phyloP scores from a whole-genome alignment of 306 rosid species.

The Cucurbita pepo region DNA sequence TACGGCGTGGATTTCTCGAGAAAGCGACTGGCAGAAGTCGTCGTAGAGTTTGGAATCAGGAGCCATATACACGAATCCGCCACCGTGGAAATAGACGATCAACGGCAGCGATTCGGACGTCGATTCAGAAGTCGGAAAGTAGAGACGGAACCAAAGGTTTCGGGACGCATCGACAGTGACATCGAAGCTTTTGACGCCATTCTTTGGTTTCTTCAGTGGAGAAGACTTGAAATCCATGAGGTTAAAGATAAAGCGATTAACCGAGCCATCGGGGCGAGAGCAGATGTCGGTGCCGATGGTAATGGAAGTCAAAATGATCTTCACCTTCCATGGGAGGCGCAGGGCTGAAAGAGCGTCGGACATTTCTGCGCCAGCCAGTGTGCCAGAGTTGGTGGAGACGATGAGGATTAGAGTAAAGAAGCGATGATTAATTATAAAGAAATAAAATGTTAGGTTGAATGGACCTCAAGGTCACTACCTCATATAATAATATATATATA shows the following conservation, averaged over 20 bases:
- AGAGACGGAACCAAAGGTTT: neutral
- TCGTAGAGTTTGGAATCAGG: neutral
- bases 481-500: no score
- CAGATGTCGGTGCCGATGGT: slow-evolving; percentile 12
- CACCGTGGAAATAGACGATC: neutral
- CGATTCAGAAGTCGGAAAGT: neutral
- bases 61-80: neutral
- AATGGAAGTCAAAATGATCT: neutral
- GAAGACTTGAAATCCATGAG: neutral
- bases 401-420: neutral
- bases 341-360: neutral
- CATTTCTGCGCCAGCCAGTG: neutral
- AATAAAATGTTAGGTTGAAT: no score
- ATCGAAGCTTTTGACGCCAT: neutral
- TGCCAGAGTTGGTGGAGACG: neutral
- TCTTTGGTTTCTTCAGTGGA: neutral
- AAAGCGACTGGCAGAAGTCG: neutral
- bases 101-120: neutral
- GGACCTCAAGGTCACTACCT: no score
- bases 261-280: neutral
- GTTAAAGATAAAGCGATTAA: neutral
- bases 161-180: neutral
- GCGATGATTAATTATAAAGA: neutral
- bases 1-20: neutral
- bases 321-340: neutral